Evolutionary conservation across 164 flowering plant genomes (phyloP), one percentile per base, ranked within the genome.

Genomic region (Kingdonia uniflora): DNA sequence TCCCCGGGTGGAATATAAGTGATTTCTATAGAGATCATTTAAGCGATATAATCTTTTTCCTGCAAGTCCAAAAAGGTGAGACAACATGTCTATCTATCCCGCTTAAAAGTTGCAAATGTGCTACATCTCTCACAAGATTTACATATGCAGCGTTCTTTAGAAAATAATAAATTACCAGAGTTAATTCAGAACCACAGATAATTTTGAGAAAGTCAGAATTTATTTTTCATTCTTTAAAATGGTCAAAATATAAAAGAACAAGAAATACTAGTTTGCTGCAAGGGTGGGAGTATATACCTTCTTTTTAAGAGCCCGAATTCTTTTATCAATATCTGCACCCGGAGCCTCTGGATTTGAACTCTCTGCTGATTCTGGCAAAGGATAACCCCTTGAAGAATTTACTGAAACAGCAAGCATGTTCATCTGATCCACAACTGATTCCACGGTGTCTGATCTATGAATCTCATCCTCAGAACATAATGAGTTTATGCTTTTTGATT

Each of bases 241-340:
- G 42, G 37, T 39, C 16, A 19, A 22, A n/a, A 39, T 11, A 38
- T n/a, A 25, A 29, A 29, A 29, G 35, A 29, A 4, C 4, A 8
- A 29, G 35, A 29, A 25, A 20, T 13, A 19, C 7, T 16, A 21
- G 6, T 16, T 45, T 26, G 42, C 14, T 16, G 13, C 19, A 55
- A 43, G 21, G 49, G 1, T 16, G 21, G 13, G 29, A 47, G n/a
- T n/a, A 40, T 22, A 5, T 67, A 71, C 98, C 92, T 91, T 91
- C 79, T 91, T 91, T 66, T 78, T 85, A 1, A 87, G 70, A 16
- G 98, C 86, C 47, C 98, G 71, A 46, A 91, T 87, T 68, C 60
- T 81, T 75, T 81, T 91, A 54, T 87, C 88, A 55, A 85, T 71
- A 67, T 83, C 92, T 52, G 65, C 76, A 63, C 46, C 63, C 21